Evolutionary conservation across 805 yeast genomes (phyloP), one percentile per base, ranked within the genome.

Genomic region (Jamesozyma rosinii): DNA sequence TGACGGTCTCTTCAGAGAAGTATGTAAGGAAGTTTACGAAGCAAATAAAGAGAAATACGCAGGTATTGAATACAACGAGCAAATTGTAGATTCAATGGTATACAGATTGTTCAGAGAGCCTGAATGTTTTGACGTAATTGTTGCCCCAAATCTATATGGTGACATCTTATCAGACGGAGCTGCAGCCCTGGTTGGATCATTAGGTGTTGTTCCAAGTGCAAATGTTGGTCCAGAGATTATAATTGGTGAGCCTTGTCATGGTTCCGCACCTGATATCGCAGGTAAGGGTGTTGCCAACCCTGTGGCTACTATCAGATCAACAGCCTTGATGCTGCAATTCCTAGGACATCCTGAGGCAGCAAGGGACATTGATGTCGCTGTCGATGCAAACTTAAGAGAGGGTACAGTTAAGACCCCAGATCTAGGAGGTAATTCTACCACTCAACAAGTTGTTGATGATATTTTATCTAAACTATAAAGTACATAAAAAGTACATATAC

Each of bases 81-180:
- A 92, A 72, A 90, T 92, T 64, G 97, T 92, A 37, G 98, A 92
- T 71, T 89, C 97, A 13, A 92, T 92, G 98, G 98, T 92, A 45
- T 92, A 92, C 79, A 78, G 95, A 67, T 79, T 92, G 92, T 92
- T 92, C 80, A 81, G 97, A 68, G 97, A 92, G 68, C 98, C 98
- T 42, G 88, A 87, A 61, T 81, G 85, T 65, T 92, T 92, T 60
- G 98, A 92, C 63, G 98, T 92, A 50, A 92, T 92, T 32, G 98
- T 92, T 43, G 98, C 97, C 49, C 98, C 98, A 57, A 92, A 92
- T 75, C 75, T 92, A 65, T 92, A 92, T 67, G 98, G 98, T 65
- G 98, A 92, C 67, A 88, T 92, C 53, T 73, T 92, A 55, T 83
- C 94, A 51, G 97, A 89, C 63, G 97, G 97, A 69, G 97, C 97